These are phyloP conservation scores for Penicillium alfredii DNA, from an alignment of 495 filamentous ascomycete species.

Conservation along the genomic window DNA sequence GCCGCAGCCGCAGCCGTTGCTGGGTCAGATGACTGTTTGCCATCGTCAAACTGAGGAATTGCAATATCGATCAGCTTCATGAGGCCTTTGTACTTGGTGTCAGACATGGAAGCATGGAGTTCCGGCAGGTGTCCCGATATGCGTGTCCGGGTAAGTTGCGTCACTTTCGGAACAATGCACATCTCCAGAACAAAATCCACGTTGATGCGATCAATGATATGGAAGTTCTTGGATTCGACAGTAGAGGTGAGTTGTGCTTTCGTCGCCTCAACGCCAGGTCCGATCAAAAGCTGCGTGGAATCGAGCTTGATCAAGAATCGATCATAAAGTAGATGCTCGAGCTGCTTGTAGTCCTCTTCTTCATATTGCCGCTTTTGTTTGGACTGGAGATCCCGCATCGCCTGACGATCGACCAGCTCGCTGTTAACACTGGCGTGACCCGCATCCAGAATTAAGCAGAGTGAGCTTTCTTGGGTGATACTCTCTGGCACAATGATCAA, in stretches of 20 bases:
- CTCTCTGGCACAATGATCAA: constrained; percentile 94
- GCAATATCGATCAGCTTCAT: constrained; percentile 97
- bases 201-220: constrained; percentile 94
- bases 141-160: constrained; percentile 86
- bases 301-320: constrained; percentile 87
- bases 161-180: constrained; percentile 89
- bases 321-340: constrained; percentile 93
- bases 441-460: constrained; percentile 90
- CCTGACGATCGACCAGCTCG: constrained; percentile 84
- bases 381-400: constrained; percentile 78
- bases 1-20: constrained; percentile 10
- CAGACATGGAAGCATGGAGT: constrained; percentile 83
- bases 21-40: constrained; percentile 24
- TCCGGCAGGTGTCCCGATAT: constrained; percentile 89
- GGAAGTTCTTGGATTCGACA: constrained; percentile 65
- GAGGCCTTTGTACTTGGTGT: constrained; percentile 90
- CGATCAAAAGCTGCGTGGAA: constrained; percentile 90
- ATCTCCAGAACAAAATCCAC: constrained; percentile 89
- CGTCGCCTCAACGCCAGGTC: constrained; percentile 86
- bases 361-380: constrained; percentile 87
- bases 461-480: constrained; percentile 69
- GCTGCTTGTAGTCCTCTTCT: constrained; percentile 76
- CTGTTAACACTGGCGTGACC: constrained; percentile 92
- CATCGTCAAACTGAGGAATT: constrained; percentile 72
- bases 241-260: constrained; percentile 72